Percentiles rank a stretch among this genome's conserved stretches.
These are phyloP conservation scores for Volvox reticuliferus DNA, from an alignment of 139 green algal genomes.

Conservation along the genomic window DNA sequence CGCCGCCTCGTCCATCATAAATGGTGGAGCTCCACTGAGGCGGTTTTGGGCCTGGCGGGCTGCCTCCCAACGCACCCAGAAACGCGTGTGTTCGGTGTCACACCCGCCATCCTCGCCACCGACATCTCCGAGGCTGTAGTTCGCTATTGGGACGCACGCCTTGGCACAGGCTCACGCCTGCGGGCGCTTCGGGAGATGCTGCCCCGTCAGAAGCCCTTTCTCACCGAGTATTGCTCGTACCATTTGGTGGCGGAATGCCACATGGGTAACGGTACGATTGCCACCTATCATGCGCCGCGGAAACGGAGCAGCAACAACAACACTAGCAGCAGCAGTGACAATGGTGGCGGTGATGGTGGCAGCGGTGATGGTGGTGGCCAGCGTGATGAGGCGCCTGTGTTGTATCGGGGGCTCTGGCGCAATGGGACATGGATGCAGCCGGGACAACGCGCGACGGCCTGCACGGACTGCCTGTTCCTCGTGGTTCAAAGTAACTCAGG, in stretches of 20 bases:
- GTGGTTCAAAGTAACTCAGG: constrained; percentile 40
- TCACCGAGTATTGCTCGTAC: constrained; percentile 36
- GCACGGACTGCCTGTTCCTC: constrained; percentile 25
- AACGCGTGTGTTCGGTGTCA: constrained; percentile 28
- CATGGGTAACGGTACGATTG: not conserved
- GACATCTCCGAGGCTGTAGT: not conserved
- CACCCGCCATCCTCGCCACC: not conserved
- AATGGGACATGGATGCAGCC: not conserved
- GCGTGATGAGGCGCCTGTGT: not conserved
- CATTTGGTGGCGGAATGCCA: constrained; percentile 28
- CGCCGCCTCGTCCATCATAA: not conserved
- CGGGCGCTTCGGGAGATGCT: not conserved
- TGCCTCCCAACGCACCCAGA: not conserved
- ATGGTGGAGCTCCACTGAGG: constrained; percentile 27
- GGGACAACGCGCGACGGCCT: not conserved
- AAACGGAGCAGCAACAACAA: not conserved
- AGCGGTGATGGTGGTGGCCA: not conserved
- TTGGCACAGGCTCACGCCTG: not conserved
- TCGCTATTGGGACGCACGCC: not conserved
- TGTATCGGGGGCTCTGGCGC: constrained; percentile 25
- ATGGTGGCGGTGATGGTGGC: not conserved
- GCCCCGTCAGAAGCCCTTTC: not conserved
- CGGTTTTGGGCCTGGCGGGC: not conserved
- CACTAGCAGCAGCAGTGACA: not conserved
- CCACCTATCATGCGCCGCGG: not conserved